A percentile compares a stretch with the other conserved stretches of the same genome.
Conservation (phyloP, 177 flowering plant species). For the Vitis hybrid region DNA sequence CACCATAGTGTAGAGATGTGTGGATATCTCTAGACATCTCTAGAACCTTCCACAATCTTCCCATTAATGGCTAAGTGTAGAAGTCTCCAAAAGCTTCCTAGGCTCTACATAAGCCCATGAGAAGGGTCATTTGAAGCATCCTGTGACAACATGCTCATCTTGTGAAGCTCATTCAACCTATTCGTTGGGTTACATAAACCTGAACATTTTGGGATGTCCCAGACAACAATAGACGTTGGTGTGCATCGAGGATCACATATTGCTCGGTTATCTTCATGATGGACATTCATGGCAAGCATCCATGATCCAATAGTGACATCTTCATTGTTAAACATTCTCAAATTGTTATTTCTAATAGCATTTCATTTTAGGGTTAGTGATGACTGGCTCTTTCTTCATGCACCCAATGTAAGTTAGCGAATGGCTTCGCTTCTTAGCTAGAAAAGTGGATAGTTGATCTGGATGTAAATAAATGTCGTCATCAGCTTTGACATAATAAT, state of each 20-base stretch:
- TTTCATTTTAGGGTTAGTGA: slow-evolving; percentile 65
- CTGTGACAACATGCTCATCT: slow-evolving; percentile 20
- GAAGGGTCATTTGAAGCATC: no score
- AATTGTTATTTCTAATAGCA: slow-evolving; percentile 37
- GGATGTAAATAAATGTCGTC: slow-evolving; percentile 65
- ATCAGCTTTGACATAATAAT: slow-evolving; percentile 69
- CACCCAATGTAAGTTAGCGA: slow-evolving; percentile 61
- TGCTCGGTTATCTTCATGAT: slow-evolving; percentile 63
- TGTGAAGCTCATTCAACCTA: slow-evolving; percentile 52
- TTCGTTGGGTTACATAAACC: slow-evolving; percentile 59
- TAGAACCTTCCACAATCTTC: no score
- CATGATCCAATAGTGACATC: slow-evolving; percentile 75
- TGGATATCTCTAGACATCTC: no score
- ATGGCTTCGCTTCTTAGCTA: slow-evolving; percentile 55
- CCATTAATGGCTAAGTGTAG: no score
- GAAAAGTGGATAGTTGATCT: slow-evolving; percentile 66
- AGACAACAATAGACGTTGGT: slow-evolving; percentile 65
- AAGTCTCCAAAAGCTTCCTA: no score
- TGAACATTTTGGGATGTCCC: slow-evolving; percentile 74
- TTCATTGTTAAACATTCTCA: slow-evolving; percentile 70
- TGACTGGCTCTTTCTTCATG: slow-evolving; percentile 76
- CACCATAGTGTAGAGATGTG: no score
- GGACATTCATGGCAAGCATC: slow-evolving; percentile 77
- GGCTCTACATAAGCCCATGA: no score
- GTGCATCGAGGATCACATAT: slow-evolving; percentile 65